These are phyloP conservation scores for Pichiaceae sp. DNA, from an alignment of 1,139 yeast species.

Conservation along the genomic window DNA sequence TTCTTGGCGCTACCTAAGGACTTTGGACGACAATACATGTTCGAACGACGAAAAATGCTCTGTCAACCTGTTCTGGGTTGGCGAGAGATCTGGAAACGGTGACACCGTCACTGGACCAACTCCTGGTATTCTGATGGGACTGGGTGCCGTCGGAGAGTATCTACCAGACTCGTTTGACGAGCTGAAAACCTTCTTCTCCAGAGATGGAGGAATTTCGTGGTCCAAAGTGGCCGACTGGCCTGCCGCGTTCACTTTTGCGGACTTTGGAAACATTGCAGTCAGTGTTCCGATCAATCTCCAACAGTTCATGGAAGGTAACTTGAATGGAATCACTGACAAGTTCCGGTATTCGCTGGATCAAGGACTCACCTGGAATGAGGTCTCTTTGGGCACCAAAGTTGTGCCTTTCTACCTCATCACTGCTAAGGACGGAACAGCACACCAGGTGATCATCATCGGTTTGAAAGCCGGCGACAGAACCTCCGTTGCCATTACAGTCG, in stretches of 20 bases:
- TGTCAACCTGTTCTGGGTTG: conserved; percentile 44
- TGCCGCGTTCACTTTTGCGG: conserved; percentile 60
- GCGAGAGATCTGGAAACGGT: conserved; percentile 55
- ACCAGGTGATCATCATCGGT: conserved; percentile 43
- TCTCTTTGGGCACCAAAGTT: conserved; percentile 39
- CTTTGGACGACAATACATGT: conserved; percentile 39
- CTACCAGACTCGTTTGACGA: conserved; percentile 34
- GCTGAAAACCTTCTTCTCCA: conserved; percentile 51
- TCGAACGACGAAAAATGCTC: conserved; percentile 39
- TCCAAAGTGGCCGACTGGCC: conserved; percentile 45
- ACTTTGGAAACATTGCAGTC: conserved; percentile 67
- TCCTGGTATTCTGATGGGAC: conserved; percentile 62
- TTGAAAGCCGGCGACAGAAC: conserved; percentile 12
- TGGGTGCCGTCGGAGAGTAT: conserved; percentile 49
- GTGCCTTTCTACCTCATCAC: conserved; percentile 43
- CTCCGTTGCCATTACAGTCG: conserved; percentile 33
- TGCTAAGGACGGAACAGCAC: conserved; percentile 69
- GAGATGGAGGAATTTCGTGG: conserved; percentile 81
- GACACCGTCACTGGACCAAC: conserved; percentile 54
- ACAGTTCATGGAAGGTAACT: conserved; percentile 16
- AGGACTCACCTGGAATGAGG: conserved; percentile 56
- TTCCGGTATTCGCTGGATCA: conserved; percentile 64
- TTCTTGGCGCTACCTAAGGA: conserved; percentile 39
- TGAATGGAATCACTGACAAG: conserved; percentile 14
- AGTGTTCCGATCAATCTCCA: conserved; percentile 36